Evolutionary conservation across 2,329 filamentous ascomycete species (phyloP).

Genomic region (Plectosphaerella plurivora): DNA sequence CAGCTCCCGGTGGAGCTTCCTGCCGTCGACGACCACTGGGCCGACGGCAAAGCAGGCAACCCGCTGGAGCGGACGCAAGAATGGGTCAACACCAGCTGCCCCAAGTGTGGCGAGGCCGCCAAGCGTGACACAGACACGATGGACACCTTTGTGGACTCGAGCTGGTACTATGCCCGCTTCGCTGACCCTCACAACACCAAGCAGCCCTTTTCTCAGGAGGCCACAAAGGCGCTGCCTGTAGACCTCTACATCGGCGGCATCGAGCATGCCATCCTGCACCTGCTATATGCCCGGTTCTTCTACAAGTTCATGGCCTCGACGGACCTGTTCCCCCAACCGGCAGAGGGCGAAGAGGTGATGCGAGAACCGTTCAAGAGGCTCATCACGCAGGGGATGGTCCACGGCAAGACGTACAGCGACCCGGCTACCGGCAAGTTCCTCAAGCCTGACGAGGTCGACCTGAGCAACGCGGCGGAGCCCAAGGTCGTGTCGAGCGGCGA

Average conservation of each 20-base stretch:
- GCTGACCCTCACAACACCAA: conserved; percentile 63
- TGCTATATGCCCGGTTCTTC: conserved; percentile 85
- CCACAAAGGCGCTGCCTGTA: conserved; percentile 63
- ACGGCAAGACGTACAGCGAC: conserved; percentile 77
- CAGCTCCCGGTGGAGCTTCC: conserved; percentile 76
- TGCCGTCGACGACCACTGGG: conserved; percentile 62
- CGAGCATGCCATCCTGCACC: conserved; percentile 85
- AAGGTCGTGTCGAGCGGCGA: conserved; percentile 58
- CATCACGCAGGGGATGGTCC: conserved; percentile 89
- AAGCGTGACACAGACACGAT: conserved; percentile 89
- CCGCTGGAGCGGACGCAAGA: conserved; percentile 67
- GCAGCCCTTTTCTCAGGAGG: conserved; percentile 56
- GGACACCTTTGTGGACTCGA: conserved; percentile 95
- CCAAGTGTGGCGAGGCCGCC: conserved; percentile 65
- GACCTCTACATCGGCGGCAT: conserved; percentile 88
- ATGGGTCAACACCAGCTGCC: conserved; percentile 74
- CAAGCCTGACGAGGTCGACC: conserved; percentile 68
- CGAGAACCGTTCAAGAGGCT: conserved; percentile 79
- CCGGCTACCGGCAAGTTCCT: conserved; percentile 72
- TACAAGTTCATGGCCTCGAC: conserved; percentile 75
- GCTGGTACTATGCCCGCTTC: conserved; percentile 88
- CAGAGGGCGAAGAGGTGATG: conserved; percentile 23
- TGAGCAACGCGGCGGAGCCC: conserved; percentile 51
- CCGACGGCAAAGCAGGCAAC: conserved; percentile 67
- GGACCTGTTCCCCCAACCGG: conserved; percentile 36